Conservation (phyloP, 78 protist species). For the Dictyostelium citrinum region DNA sequence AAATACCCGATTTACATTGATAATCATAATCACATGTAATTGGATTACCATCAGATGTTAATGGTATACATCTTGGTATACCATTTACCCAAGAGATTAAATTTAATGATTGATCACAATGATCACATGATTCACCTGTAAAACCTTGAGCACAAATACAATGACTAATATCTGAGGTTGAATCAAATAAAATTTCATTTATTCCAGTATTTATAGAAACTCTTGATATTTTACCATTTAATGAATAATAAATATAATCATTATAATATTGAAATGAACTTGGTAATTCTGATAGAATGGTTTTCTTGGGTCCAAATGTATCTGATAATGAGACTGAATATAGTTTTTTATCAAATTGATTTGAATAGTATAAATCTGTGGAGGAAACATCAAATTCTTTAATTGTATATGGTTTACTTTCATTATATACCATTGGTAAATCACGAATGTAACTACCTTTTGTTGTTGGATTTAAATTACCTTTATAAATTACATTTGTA, state of each 20-base stretch:
- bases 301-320: background rate
- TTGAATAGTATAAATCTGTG: background rate
- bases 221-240: background rate
- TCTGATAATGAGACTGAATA: background rate
- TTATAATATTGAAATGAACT: background rate
- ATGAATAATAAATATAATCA: background rate
- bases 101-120: background rate
- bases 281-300: background rate
- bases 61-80: background rate
- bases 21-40: slow-evolving; percentile 19
- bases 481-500: background rate
- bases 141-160: slow-evolving; percentile 12
- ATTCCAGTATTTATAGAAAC: background rate
- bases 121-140: background rate
- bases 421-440: background rate
- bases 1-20: background rate
- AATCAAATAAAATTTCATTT: background rate
- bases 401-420: background rate
- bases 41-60: background rate
- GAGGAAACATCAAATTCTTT: background rate
- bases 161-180: background rate
- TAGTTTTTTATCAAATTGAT: background rate
- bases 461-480: background rate
- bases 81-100: background rate
- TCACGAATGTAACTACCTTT: background rate